Evolutionary conservation across 306 rosid species (phyloP).

Genomic region (Casuarina glauca): DNA sequence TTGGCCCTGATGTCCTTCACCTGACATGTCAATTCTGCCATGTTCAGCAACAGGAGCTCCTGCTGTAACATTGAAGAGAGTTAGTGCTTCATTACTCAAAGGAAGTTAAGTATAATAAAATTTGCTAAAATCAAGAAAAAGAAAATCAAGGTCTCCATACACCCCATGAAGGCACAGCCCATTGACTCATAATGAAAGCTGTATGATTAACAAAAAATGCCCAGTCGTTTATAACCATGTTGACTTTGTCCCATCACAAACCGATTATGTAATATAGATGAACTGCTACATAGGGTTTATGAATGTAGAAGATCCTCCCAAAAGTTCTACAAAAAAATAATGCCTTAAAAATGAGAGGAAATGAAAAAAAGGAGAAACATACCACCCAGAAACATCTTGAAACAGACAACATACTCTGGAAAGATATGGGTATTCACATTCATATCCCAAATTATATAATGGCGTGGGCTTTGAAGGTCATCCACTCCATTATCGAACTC

Average conservation of each 20-base stretch:
- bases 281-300: background rate
- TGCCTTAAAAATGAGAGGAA: background rate
- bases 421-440: constrained; percentile 74
- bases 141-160: constrained; percentile 21
- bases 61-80: constrained; percentile 25
- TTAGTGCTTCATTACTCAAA: constrained; percentile 21
- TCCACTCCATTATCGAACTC: constrained; percentile 90
- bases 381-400: constrained; percentile 62
- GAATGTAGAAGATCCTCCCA: constrained; percentile 23
- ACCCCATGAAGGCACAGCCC: constrained; percentile 33
- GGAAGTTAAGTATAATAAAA: constrained; percentile 5
- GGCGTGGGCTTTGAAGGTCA: constrained; percentile 58
- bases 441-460: constrained; percentile 72
- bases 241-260: background rate
- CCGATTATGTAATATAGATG: background rate
- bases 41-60: constrained; percentile 37
- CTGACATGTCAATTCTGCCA: constrained; percentile 43
- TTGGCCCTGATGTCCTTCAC: constrained; percentile 33
- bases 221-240: background rate
- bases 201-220: constrained; percentile 21
- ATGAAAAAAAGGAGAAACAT: constrained; percentile 24
- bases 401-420: constrained; percentile 81
- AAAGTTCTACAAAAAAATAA: constrained; percentile 14
- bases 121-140: background rate
- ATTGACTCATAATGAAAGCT: constrained; percentile 22